phyloP scores from a whole-genome alignment of 2,329 filamentous ascomycete genomes.

The Trichophyton verrucosum region DNA sequence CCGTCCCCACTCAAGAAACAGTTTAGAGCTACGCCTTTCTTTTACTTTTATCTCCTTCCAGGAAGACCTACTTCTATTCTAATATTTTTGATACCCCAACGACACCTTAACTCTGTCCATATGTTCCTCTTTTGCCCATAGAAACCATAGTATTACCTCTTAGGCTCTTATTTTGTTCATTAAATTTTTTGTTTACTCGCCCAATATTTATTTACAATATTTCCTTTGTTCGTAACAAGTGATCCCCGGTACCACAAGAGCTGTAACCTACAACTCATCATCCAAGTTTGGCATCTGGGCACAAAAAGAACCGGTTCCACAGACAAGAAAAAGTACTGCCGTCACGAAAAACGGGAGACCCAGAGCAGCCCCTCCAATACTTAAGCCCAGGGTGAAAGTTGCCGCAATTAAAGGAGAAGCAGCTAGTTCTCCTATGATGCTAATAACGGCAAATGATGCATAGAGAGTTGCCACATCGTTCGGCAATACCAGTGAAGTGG shows the following conservation, averaged over 20 bases:
- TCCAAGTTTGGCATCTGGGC: background rate
- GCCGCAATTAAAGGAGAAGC: background rate
- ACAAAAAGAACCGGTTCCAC: background rate
- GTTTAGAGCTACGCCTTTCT: background rate
- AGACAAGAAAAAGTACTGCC: background rate
- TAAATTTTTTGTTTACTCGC: background rate
- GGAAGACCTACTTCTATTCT: background rate
- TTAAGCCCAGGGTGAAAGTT: conserved; percentile 2
- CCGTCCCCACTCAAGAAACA: too few species aligned
- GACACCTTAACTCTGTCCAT: background rate
- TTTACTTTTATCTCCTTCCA: background rate
- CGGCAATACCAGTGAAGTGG: background rate
- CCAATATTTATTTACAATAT: background rate
- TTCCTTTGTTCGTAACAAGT: background rate
- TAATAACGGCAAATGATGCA: background rate
- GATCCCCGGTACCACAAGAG: background rate
- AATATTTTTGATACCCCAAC: background rate
- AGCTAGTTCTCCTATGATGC: background rate
- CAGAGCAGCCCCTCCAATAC: background rate
- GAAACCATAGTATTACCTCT: background rate
- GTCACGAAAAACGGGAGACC: background rate
- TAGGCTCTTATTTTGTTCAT: background rate
- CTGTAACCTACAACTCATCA: background rate
- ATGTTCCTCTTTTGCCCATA: background rate
- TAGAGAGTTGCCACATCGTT: background rate